A percentile compares a stretch with the other conserved stretches of the same genome.
Evolutionary conservation across 106 monocot species (phyloP).

Genomic region (Vanilla planifolia): DNA sequence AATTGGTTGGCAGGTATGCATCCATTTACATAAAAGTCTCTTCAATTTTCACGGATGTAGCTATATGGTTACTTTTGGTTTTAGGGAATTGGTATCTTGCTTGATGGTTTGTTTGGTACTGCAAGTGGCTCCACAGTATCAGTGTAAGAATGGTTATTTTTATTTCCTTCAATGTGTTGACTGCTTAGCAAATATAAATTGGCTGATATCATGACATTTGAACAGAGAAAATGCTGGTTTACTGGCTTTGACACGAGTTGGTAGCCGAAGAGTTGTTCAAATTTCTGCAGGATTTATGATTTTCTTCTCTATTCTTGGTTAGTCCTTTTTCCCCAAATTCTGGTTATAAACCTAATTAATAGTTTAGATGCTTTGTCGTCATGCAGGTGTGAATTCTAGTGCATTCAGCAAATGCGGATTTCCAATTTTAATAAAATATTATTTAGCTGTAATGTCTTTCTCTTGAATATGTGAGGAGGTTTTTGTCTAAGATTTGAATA

Average conservation of each 20-base stretch:
- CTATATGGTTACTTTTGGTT: neutral
- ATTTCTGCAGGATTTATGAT: slow-evolving; percentile 99
- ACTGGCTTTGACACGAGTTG: slow-evolving; percentile 89
- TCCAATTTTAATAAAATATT: too few relatives aligned
- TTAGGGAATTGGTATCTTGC: neutral
- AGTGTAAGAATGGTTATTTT: slow-evolving; percentile 58
- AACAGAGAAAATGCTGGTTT: slow-evolving; percentile 97
- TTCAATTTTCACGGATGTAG: neutral
- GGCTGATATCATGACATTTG: neutral
- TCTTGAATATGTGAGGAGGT: too few relatives aligned
- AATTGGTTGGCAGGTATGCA: neutral
- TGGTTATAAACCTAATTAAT: too few relatives aligned
- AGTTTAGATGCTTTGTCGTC: too few relatives aligned
- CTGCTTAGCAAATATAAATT: neutral
- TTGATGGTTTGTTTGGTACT: slow-evolving; percentile 51
- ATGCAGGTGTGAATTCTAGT: too few relatives aligned
- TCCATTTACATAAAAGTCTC: neutral
- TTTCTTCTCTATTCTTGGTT: slow-evolving; percentile 97
- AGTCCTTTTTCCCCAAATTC: slow-evolving; percentile 2
- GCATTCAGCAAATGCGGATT: too few relatives aligned
- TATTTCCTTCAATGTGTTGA: neutral
- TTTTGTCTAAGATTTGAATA: too few relatives aligned
- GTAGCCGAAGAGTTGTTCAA: slow-evolving; percentile 92
- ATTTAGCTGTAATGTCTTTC: too few relatives aligned
- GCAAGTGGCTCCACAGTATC: slow-evolving; percentile 87